These are phyloP conservation scores for Yamadazyma dushanensis DNA, from an alignment of 1,139 yeast species.

Conservation along the genomic window DNA sequence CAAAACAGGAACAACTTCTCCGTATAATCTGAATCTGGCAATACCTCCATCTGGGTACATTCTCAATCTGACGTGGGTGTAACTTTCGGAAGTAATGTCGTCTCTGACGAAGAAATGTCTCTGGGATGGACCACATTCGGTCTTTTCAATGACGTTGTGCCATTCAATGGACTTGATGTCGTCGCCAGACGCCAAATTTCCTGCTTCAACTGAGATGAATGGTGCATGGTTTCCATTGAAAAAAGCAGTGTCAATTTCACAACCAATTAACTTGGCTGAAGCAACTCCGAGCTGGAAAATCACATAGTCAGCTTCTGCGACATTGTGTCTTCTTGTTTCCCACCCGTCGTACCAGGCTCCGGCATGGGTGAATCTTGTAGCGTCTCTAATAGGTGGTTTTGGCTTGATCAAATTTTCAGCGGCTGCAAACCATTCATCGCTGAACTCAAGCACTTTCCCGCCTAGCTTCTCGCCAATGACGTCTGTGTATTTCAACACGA, in stretches of 20 bases:
- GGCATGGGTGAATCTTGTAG: slow-evolving; percentile 71
- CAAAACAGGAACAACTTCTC: slow-evolving; percentile 66
- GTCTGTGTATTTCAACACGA: slow-evolving; percentile 57
- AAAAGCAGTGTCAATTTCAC: slow-evolving; percentile 89
- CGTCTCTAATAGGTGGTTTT: slow-evolving; percentile 74
- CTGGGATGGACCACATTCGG: slow-evolving; percentile 86
- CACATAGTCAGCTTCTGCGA: slow-evolving; percentile 83
- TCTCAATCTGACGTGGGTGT: slow-evolving; percentile 77
- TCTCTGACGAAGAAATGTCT: slow-evolving; percentile 76
- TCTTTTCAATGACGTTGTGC: slow-evolving; percentile 66
- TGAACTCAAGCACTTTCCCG: slow-evolving; percentile 63
- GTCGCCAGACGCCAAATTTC: slow-evolving; percentile 34
- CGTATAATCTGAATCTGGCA: slow-evolving; percentile 89
- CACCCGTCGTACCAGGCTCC: slow-evolving; percentile 99
- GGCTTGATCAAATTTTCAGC: slow-evolving; percentile 89
- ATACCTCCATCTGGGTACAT: slow-evolving; percentile 98
- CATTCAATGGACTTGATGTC: slow-evolving; percentile 48
- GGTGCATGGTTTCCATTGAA: slow-evolving; percentile 97
- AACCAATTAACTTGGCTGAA: slow-evolving; percentile 74
- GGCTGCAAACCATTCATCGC: slow-evolving; percentile 95
- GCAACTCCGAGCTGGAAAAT: slow-evolving; percentile 80
- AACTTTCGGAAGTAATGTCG: slow-evolving; percentile 55
- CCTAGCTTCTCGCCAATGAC: slow-evolving; percentile 86
- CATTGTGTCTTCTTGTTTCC: slow-evolving; percentile 95
- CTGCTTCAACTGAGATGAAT: slow-evolving; percentile 79